Conservation (phyloP, 2,329 filamentous ascomycete species). For the Tolypocladium ovalisporum region DNA sequence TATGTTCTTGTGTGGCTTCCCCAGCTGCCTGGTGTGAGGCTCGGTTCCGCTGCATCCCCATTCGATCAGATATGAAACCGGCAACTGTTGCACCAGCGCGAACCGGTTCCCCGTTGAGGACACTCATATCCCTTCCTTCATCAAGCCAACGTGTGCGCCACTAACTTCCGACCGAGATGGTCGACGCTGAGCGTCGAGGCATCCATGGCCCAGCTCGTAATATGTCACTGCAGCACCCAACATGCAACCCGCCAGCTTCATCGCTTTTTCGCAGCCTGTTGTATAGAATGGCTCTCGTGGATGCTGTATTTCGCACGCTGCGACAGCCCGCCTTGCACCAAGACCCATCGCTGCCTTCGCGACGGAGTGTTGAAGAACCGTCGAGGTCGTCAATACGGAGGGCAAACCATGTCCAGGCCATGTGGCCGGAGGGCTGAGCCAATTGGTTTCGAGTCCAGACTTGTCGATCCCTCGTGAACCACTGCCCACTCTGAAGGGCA, state of each 20-base stretch:
- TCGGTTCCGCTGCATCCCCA: neutral
- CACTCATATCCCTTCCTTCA: neutral
- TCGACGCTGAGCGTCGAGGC: neutral
- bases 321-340: neutral
- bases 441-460: neutral
- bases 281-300: neutral
- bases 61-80: neutral
- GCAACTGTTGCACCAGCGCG: neutral
- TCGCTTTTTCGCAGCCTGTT: neutral
- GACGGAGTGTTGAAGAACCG: neutral
- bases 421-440: neutral
- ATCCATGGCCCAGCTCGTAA: neutral
- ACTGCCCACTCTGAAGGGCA: neutral
- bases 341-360: neutral
- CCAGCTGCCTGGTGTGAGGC: neutral
- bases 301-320: neutral
- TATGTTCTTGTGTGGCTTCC: neutral
- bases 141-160: neutral
- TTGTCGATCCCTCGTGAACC: neutral
- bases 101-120: neutral
- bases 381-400: neutral
- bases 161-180: neutral
- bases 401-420: neutral
- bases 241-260: neutral
- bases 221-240: neutral